phyloP scores from a whole-genome alignment of 2,329 filamentous ascomycete genomes.

The Pleoardoris graminearum region DNA sequence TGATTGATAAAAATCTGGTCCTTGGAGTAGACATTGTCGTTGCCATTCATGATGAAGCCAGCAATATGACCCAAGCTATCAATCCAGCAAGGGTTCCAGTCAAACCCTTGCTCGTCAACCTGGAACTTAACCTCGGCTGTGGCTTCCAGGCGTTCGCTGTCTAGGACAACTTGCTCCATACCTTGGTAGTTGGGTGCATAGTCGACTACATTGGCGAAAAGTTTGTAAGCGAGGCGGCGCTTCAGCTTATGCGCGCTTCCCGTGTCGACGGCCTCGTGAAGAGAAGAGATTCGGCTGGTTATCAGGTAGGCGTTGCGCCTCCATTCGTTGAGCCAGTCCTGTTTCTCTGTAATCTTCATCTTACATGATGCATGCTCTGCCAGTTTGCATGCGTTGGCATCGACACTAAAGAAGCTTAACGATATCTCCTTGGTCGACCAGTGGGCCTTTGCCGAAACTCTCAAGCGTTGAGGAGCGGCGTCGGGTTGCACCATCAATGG shows the following conservation, averaged over 20 bases:
- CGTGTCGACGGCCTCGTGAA: conserved; percentile 63
- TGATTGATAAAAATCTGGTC: conserved; percentile 65
- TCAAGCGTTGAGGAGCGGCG: too few relatives aligned
- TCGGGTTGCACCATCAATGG: too few relatives aligned
- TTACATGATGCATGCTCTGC: too few relatives aligned
- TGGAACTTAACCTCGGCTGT: conserved; percentile 60
- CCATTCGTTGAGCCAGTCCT: too few relatives aligned
- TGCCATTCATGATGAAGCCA: conserved; percentile 66
- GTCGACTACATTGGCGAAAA: conserved; percentile 62
- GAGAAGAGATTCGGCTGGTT: conserved; percentile 65
- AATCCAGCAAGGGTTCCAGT: conserved; percentile 63
- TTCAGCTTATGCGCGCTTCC: too few relatives aligned
- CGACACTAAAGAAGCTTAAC: too few relatives aligned
- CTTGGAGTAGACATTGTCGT: conserved; percentile 60
- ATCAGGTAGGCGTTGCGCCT: too few relatives aligned
- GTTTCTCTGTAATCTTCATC: too few relatives aligned
- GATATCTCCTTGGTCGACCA: too few relatives aligned
- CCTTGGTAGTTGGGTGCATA: conserved; percentile 61
- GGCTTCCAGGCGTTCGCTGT: conserved; percentile 59
- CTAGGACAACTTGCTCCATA: conserved; percentile 62
- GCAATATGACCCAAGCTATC: conserved; percentile 61
- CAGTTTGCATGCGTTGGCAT: too few relatives aligned
- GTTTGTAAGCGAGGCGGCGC: conserved; percentile 77
- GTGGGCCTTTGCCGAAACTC: too few relatives aligned
- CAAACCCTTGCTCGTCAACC: conserved; percentile 58